Conservation (phyloP, 2,329 filamentous ascomycete species). For the Elsinoe necatrix region DNA sequence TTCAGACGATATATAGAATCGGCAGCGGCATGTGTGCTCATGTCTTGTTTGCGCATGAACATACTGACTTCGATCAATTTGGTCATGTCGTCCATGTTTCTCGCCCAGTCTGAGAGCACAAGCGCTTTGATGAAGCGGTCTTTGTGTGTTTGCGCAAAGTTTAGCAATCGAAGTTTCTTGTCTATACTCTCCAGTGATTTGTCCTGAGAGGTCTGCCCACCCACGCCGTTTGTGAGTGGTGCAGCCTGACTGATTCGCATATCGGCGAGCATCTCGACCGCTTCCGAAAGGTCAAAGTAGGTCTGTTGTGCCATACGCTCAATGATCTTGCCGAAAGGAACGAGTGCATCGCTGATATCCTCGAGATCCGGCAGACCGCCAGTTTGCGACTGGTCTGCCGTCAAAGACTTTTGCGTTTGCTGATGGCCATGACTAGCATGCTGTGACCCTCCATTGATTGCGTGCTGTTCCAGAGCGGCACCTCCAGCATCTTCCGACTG, state of each 20-base stretch:
- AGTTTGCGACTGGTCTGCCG: neutral
- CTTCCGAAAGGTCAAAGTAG: slow-evolving; percentile 66
- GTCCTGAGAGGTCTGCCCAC: slow-evolving; percentile 41
- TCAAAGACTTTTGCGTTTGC: neutral
- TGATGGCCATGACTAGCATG: neutral
- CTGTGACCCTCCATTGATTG: neutral
- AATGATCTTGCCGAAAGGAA: slow-evolving; percentile 66
- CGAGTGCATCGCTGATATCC: slow-evolving; percentile 66
- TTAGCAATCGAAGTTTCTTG: slow-evolving; percentile 68
- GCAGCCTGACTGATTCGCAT: slow-evolving; percentile 46
- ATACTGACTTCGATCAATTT: slow-evolving; percentile 79
- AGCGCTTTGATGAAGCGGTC: slow-evolving; percentile 88
- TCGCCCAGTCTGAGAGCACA: slow-evolving; percentile 84
- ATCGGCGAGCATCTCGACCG: slow-evolving; percentile 62
- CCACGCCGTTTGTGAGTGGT: slow-evolving; percentile 32
- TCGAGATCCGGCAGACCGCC: slow-evolving; percentile 42
- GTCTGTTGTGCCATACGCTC: slow-evolving; percentile 73
- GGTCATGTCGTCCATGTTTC: slow-evolving; percentile 68
- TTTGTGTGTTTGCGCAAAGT: slow-evolving; percentile 71
- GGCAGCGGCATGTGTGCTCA: slow-evolving; percentile 21
- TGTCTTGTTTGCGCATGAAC: slow-evolving; percentile 52
- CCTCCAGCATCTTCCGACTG: slow-evolving; percentile 15
- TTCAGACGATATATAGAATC: slow-evolving; percentile 50
- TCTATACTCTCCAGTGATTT: slow-evolving; percentile 56
- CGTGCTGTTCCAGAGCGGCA: slow-evolving; percentile 7